Conservation (phyloP, 2,329 filamentous ascomycete genomes). For the Alternaria consortialis region DNA sequence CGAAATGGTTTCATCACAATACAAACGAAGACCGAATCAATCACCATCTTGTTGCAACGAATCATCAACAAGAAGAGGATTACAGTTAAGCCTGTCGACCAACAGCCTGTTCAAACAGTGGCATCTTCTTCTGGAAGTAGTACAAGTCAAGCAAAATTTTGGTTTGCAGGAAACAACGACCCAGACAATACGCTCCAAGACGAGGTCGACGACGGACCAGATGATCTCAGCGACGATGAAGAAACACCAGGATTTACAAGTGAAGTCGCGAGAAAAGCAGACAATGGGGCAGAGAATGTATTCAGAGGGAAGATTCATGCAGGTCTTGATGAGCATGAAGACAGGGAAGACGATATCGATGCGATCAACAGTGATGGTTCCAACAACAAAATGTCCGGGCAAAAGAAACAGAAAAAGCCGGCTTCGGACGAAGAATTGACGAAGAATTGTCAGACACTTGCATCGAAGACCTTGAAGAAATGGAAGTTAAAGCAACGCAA, state of each 20-base stretch:
- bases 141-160: background rate
- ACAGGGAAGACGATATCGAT: too few relatives aligned
- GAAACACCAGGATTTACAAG: too few relatives aligned
- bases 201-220: background rate
- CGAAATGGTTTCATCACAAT: slow-evolving; percentile 2
- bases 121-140: background rate
- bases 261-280: too few relatives aligned
- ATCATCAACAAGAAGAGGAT: background rate
- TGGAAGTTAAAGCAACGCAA: slow-evolving; percentile 1
- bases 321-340: too few relatives aligned
- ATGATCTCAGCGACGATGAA: background rate
- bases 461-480: background rate
- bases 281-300: too few relatives aligned
- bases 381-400: background rate
- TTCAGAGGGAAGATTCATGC: too few relatives aligned
- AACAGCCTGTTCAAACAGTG: background rate
- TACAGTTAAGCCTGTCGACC: background rate
- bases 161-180: slow-evolving; percentile 1
- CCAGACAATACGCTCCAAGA: background rate
- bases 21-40: slow-evolving; percentile 1
- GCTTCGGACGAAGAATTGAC: background rate
- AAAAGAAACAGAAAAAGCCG: background rate
- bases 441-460: background rate
- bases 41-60: background rate
- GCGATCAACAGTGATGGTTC: background rate